These are phyloP conservation scores for Hortiboletus campestris DNA, from an alignment of 768 basidiomycete species.

Conservation along the genomic window DNA sequence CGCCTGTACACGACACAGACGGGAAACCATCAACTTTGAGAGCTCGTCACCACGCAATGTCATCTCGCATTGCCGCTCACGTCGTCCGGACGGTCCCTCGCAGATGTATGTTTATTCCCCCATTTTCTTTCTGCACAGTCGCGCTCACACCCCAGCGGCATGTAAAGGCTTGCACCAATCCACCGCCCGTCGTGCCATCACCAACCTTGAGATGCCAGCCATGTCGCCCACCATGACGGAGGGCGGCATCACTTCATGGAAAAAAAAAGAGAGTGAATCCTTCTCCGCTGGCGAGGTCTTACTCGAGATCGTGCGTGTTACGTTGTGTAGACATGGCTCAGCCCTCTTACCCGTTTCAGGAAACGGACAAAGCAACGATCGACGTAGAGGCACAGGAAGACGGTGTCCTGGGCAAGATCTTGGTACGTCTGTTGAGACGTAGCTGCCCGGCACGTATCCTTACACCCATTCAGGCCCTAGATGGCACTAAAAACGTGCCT, in stretches of 20 bases:
- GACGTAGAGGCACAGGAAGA: slow-evolving; percentile 99
- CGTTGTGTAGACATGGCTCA: neutral
- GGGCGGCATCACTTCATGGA: slow-evolving; percentile 90
- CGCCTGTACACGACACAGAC: too few species aligned
- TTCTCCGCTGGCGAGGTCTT: slow-evolving; percentile 83
- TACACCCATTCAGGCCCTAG: slow-evolving; percentile 47
- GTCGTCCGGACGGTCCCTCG: slow-evolving; percentile 14
- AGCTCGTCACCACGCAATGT: slow-evolving; percentile 8
- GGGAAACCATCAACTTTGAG: neutral
- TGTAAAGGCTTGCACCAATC: slow-evolving; percentile 47
- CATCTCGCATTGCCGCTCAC: slow-evolving; percentile 11
- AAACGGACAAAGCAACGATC: slow-evolving; percentile 94
- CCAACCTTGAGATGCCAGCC: slow-evolving; percentile 87
- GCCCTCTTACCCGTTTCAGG: slow-evolving; percentile 43
- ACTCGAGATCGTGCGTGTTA: slow-evolving; percentile 74
- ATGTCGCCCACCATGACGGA: slow-evolving; percentile 99
- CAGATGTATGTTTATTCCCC: slow-evolving; percentile 23
- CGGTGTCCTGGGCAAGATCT: slow-evolving; percentile 88
- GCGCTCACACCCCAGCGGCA: neutral
- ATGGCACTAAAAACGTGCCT: slow-evolving; percentile 80
- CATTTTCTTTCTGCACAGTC: neutral
- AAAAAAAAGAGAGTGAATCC: slow-evolving; percentile 78
- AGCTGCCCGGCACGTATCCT: neutral
- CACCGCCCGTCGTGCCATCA: slow-evolving; percentile 54
- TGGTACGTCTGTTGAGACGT: slow-evolving; percentile 50